Conservation (phyloP, 768 basidiomycete genomes). For the Hemileccinum impolitum region DNA sequence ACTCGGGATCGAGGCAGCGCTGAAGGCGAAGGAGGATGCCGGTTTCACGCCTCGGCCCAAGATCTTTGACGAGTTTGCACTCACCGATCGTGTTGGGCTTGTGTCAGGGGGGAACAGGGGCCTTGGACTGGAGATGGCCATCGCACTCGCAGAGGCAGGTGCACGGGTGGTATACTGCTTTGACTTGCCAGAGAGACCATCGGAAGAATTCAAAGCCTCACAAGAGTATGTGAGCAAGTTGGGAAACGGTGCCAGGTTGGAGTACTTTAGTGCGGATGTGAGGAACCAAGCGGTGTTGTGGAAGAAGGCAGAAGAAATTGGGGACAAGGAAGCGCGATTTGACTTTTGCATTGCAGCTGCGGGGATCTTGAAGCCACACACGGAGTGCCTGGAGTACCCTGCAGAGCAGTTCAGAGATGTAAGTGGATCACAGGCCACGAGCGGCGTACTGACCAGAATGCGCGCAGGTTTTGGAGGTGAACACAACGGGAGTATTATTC, state of each 20-base stretch:
- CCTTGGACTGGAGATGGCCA: conserved; percentile 81
- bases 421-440: conserved; percentile 2
- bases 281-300: conserved; percentile 59
- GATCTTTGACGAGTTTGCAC: conserved; percentile 57
- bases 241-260: conserved; percentile 41
- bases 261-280: conserved; percentile 67
- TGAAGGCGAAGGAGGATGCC: conserved; percentile 39
- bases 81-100: conserved; percentile 54
- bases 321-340: conserved; percentile 63
- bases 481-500: conserved; percentile 58
- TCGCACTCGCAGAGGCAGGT: conserved; percentile 70
- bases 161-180: conserved; percentile 67
- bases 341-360: conserved; percentile 79
- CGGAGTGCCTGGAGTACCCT: conserved; percentile 63
- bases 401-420: conserved; percentile 64
- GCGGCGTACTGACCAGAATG: not conserved
- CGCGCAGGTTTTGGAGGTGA: conserved; percentile 59
- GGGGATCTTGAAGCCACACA: conserved; percentile 60
- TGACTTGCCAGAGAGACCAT: conserved; percentile 55
- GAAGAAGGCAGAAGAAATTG: conserved; percentile 56
- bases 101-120: conserved; percentile 67
- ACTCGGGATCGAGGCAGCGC: conserved; percentile 60
- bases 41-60: conserved; percentile 39
- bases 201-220: conserved; percentile 55
- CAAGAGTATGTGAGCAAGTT: conserved; percentile 49